These are phyloP conservation scores for Colletotrichum orchidophilum DNA, from an alignment of 2,329 filamentous ascomycete species.

Conservation along the genomic window DNA sequence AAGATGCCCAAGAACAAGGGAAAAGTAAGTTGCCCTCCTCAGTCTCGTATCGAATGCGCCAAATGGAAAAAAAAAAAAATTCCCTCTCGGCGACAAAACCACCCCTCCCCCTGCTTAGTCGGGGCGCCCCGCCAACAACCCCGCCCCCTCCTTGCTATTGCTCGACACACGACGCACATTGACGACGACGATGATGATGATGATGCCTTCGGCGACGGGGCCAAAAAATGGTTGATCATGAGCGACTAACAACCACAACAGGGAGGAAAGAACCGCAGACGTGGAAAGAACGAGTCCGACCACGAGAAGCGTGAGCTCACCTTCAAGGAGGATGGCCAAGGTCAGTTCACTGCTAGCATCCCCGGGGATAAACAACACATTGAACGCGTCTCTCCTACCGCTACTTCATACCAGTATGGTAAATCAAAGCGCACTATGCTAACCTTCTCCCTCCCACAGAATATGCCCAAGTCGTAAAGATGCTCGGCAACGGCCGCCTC, in stretches of 20 bases:
- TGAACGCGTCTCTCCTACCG: not conserved
- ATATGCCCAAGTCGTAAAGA: conserved; percentile 94
- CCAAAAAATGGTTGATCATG: not conserved
- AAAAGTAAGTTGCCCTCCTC: conserved; percentile 73
- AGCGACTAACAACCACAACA: conserved; percentile 50
- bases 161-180: conserved; percentile 20
- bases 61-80: not conserved
- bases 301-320: conserved; percentile 98
- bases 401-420: not conserved
- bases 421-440: not conserved
- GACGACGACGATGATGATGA: conserved; percentile 16
- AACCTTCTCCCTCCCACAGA: conserved; percentile 55
- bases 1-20: conserved; percentile 99
- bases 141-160: conserved; percentile 31
- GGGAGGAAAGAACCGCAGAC: conserved; percentile 98
- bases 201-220: not conserved
- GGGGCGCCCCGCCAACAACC: conserved; percentile 33
- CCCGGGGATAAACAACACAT: not conserved
- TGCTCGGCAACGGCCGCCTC: conserved; percentile 94
- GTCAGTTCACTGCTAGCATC: conserved; percentile 48
- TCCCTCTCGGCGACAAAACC: conserved; percentile 3
- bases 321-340: conserved; percentile 98
- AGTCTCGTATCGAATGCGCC: conserved; percentile 14
- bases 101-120: conserved; percentile 25
- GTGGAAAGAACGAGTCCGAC: conserved; percentile 99